phyloP scores from a whole-genome alignment of 2,329 filamentous ascomycete species.

The Podosphaera xanthii region DNA sequence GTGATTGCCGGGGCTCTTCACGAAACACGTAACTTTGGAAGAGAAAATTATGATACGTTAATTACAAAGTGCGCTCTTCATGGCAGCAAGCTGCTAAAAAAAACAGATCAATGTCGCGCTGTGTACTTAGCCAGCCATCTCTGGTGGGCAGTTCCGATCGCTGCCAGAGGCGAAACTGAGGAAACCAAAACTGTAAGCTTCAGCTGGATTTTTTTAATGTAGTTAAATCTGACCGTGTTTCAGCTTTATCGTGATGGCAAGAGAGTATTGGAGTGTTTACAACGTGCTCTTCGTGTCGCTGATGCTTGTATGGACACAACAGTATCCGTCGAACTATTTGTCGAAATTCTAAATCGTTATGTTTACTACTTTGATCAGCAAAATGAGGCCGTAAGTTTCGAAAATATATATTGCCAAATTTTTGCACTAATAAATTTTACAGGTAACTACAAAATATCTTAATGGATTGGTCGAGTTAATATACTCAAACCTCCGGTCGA shows the following conservation, averaged over 20 bases:
- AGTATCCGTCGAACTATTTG: constrained; percentile 90
- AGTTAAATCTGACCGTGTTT: neutral
- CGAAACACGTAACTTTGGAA: constrained; percentile 70
- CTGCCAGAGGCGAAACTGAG: constrained; percentile 57
- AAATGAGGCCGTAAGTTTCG: constrained; percentile 57
- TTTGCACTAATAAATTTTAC: constrained; percentile 2
- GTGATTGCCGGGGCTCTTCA: constrained; percentile 79
- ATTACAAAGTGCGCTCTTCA: constrained; percentile 96
- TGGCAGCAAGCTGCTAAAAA: constrained; percentile 88
- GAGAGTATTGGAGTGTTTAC: constrained; percentile 83
- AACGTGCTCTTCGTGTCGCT: constrained; percentile 82
- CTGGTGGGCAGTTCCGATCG: constrained; percentile 87
- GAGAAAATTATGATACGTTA: constrained; percentile 94
- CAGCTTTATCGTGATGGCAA: constrained; percentile 95
- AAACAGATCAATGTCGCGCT: constrained; percentile 90
- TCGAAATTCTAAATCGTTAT: constrained; percentile 94
- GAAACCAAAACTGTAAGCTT: constrained; percentile 53
- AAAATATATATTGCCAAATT: neutral
- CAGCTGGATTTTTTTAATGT: neutral
- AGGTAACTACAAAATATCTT: constrained; percentile 87
- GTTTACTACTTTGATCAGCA: constrained; percentile 99
- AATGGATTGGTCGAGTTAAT: constrained; percentile 97
- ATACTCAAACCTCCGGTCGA: constrained; percentile 79
- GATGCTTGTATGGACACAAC: constrained; percentile 98
- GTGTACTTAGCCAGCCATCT: constrained; percentile 92